phyloP scores from a whole-genome alignment of 768 basidiomycete species.

The Lentinula sp. region DNA sequence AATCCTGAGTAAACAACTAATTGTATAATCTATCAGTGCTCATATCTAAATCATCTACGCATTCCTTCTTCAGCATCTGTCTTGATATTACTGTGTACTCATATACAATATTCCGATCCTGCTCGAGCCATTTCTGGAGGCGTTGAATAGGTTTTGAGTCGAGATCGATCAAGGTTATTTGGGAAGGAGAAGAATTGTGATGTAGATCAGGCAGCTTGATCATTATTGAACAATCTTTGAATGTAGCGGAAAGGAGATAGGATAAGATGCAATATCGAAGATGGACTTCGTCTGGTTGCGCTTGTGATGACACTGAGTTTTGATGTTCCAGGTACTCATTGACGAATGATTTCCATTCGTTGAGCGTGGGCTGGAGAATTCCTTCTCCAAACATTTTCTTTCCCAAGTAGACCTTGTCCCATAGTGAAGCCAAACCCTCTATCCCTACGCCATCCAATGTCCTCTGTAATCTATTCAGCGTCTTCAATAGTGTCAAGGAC shows the following conservation, averaged over 20 bases:
- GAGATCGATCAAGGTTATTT: conserved; percentile 75
- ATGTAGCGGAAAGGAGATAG: conserved; percentile 84
- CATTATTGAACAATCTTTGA: conserved; percentile 89
- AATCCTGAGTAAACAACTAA: not conserved
- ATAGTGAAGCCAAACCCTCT: conserved; percentile 62
- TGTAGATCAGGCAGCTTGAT: conserved; percentile 16
- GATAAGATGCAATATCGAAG: conserved; percentile 64
- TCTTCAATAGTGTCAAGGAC: conserved; percentile 39
- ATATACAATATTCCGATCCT: conserved; percentile 64
- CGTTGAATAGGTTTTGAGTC: conserved; percentile 71
- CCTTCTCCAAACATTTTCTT: conserved; percentile 22
- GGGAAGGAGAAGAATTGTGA: conserved; percentile 17
- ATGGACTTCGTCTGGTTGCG: conserved; percentile 22
- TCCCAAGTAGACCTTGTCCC: conserved; percentile 21
- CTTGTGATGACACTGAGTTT: not conserved
- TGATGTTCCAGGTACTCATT: conserved; percentile 34
- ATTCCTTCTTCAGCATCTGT: conserved; percentile 9
- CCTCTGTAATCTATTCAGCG: conserved; percentile 59
- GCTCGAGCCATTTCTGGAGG: conserved; percentile 61
- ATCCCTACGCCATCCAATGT: conserved; percentile 80
- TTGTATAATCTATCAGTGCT: not conserved
- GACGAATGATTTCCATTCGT: conserved; percentile 64
- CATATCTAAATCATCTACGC: conserved; percentile 11
- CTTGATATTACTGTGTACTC: conserved; percentile 24
- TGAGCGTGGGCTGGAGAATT: conserved; percentile 46